phyloP scores from a whole-genome alignment of 257 asterid species.

The Coffea eugenioides region DNA sequence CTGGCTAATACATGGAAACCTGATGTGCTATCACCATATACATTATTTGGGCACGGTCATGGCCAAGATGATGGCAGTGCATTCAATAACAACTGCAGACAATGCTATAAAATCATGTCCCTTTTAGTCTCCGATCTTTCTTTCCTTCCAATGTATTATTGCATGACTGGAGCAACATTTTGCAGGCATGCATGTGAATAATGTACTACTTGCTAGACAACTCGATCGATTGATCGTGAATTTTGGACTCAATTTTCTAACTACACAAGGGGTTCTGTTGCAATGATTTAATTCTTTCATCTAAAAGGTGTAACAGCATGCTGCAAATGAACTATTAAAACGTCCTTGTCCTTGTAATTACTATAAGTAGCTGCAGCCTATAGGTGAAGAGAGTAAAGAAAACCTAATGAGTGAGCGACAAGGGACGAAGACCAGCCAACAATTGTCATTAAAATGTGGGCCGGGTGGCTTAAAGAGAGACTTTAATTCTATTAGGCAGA shows the following conservation, averaged over 20 bases:
- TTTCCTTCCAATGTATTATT: neutral
- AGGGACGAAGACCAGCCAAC: neutral
- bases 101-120: neutral
- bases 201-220: neutral
- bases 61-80: neutral
- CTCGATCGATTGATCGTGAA: too few species aligned
- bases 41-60: neutral
- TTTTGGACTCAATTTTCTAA: neutral
- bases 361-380: neutral
- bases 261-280: neutral
- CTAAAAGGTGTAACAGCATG: neutral
- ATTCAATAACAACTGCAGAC: neutral
- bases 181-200: neutral
- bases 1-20: neutral
- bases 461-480: neutral
- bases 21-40: too few species aligned
- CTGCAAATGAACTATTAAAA: neutral
- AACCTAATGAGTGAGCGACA: neutral
- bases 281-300: neutral
- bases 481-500: neutral
- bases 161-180: constrained; percentile 5
- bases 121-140: neutral
- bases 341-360: neutral
- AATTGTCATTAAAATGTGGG: neutral
- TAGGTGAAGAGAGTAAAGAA: neutral